These are phyloP conservation scores for Lagenidium giganteum DNA, from an alignment of 352 stramenopile genomes.

Conservation along the genomic window DNA sequence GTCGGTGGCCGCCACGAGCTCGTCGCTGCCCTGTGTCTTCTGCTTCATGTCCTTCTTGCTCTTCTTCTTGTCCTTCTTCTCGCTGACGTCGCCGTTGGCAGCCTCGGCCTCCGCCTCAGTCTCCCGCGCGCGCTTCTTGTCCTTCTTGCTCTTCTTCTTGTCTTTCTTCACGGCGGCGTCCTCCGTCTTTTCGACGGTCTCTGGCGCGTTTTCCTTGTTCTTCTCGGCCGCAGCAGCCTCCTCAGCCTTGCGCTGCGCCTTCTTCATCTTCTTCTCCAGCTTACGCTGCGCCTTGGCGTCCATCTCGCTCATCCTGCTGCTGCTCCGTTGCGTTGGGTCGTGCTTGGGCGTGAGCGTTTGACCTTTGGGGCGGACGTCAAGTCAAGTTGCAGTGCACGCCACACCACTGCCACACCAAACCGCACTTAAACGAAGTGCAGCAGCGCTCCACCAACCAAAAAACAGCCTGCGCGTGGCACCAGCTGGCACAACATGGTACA, in stretches of 20 bases:
- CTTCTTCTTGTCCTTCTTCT: conserved; percentile 48
- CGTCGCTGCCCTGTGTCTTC: conserved; percentile 12
- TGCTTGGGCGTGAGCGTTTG: too few species aligned
- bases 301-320: conserved; percentile 4
- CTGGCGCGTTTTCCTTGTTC: conserved; percentile 22
- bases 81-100: conserved; percentile 13
- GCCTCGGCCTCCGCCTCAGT: background rate
- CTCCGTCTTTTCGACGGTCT: conserved; percentile 10
- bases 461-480: too few species aligned
- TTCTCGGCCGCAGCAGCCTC: conserved; percentile 30
- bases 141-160: conserved; percentile 40
- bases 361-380: too few species aligned
- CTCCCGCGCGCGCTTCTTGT: conserved; percentile 23
- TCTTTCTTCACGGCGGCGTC: conserved; percentile 28
- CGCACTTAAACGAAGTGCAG: conserved; percentile 14
- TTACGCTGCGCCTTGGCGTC: conserved; percentile 29
- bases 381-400: too few species aligned
- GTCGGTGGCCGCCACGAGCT: conserved; percentile 25
- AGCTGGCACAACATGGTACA: too few species aligned
- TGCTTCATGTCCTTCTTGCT: conserved; percentile 51
- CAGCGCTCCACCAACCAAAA: conserved; percentile 20
- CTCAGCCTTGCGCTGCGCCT: conserved; percentile 33
- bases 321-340: conserved; percentile 12
- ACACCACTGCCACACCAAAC: conserved; percentile 1
- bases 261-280: conserved; percentile 30